Percentiles rank a stretch among this genome's conserved stretches.
Conservation (phyloP, 257 asterid species). For the Pogostemon cablin region DNA sequence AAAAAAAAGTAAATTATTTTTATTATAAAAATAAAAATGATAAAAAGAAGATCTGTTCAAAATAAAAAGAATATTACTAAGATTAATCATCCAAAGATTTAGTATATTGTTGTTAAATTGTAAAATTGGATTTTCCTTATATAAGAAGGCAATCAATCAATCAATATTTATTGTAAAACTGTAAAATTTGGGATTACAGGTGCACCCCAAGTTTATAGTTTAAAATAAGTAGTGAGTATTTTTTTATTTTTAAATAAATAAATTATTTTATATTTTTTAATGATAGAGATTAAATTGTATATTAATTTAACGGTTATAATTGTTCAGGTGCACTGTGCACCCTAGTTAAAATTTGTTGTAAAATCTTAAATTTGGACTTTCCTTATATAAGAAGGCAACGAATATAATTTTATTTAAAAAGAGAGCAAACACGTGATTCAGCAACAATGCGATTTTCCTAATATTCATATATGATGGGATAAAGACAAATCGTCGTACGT, state of each 20-base stretch:
- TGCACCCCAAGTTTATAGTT: too few relatives aligned
- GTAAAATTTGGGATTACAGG: neutral
- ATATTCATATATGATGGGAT: neutral
- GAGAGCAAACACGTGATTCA: conserved; percentile 19
- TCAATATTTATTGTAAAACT: too few relatives aligned
- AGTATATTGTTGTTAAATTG: neutral
- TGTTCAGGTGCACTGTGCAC: too few relatives aligned
- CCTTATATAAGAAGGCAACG: conserved; percentile 31
- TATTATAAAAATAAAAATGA: too few relatives aligned
- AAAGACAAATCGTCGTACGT: conserved; percentile 41
- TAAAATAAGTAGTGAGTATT: too few relatives aligned
- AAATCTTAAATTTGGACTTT: conserved; percentile 8
- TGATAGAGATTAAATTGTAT: too few relatives aligned
- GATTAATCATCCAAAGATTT: neutral
- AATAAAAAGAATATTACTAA: neutral
- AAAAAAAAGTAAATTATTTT: too few relatives aligned
- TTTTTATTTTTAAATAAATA: too few relatives aligned
- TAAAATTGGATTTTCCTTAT: conserved; percentile 26
- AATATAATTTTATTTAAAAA: neutral
- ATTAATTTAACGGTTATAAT: too few relatives aligned
- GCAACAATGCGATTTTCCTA: conserved; percentile 32
- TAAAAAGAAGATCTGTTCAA: too few relatives aligned
- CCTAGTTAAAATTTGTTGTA: neutral
- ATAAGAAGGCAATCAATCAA: conserved; percentile 15
- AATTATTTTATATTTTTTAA: too few relatives aligned